Evolutionary conservation across 2,329 filamentous ascomycete genomes (phyloP), one percentile per base, ranked within the genome.

Genomic region (Alternaria alternata): DNA sequence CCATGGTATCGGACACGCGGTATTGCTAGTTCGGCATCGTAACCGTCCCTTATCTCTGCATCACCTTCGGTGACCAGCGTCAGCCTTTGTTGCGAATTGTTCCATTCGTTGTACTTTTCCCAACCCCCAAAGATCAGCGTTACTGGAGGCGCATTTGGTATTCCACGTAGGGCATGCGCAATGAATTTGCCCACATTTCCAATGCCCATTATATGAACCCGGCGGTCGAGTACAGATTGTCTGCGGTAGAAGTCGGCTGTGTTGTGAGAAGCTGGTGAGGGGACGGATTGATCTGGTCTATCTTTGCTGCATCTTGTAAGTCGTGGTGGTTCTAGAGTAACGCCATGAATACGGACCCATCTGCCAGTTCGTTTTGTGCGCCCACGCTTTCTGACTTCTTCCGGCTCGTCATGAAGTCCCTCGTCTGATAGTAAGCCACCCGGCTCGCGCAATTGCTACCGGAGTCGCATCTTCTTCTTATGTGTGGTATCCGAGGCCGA

Each of bases 171-270:
- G 22, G 88, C 87, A 73, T 90, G 89, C 26, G 94, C 93, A 64
- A 94, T 87, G 26, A 97, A 86, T 43, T 88, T 88, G 14, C 93
- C 94, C 12, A 97, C 83, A 73, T 93, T 96, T 36, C 94, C 94
- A 11, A 91, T 75, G 11, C 94, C 94, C 3, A 97, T 81, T 48
- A 97, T 85, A 72, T 95, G 88, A 24, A 78, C 74, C 3, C 75
- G 69, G 38, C 70, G 68, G 49, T 78, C 67, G 32, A 68, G 39
- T 4, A 74, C 70, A 11, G 71, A 67, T 38, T 70, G 55, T 7
- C 57, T 57, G 57, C 76, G 74, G 61, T 78, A 78, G 67, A 78
- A 77, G 47, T 71, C 69, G 57, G 73, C 65, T 5, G 71, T 57
- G 46, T 63, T 66, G 44, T 46, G 51, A 32, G 20, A 48, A 26